These are phyloP conservation scores for Podospora bellae-mahoneyi DNA, from an alignment of 495 filamentous ascomycete genomes.

Conservation along the genomic window DNA sequence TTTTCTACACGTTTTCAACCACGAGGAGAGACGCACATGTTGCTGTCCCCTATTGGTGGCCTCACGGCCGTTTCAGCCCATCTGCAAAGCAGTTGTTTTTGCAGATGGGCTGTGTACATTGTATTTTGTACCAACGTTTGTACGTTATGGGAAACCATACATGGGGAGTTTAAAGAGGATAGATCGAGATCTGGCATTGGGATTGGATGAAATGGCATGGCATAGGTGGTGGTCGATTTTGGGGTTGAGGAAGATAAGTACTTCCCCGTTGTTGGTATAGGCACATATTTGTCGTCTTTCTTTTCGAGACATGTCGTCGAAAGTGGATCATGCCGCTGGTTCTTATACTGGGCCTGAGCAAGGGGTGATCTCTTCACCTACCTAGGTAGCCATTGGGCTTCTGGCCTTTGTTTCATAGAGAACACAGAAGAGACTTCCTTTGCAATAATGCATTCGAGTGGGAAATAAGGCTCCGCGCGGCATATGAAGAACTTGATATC, in stretches of 20 bases:
- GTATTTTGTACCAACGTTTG: conserved; percentile 3
- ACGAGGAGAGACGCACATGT: background rate
- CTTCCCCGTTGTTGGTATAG: background rate
- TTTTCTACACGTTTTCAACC: background rate
- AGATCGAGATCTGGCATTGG: background rate
- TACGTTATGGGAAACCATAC: conserved; percentile 6
- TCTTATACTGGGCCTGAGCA: background rate
- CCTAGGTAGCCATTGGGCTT: background rate
- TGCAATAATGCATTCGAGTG: too few relatives aligned
- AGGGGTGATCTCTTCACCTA: background rate
- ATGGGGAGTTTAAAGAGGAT: background rate
- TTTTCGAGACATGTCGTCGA: background rate
- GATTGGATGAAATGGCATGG: background rate
- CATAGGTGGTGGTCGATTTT: background rate
- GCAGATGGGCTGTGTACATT: conserved; percentile 8
- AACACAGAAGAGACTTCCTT: background rate
- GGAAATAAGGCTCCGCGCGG: too few relatives aligned
- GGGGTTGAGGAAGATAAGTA: background rate
- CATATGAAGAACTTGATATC: too few relatives aligned
- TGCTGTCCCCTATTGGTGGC: background rate
- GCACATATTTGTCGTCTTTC: background rate
- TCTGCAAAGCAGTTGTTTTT: background rate
- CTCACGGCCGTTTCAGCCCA: background rate
- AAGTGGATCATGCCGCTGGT: background rate
- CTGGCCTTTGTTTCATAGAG: background rate